These are phyloP conservation scores for Boeremia exigua DNA, from an alignment of 2,329 filamentous ascomycete genomes.

Conservation along the genomic window DNA sequence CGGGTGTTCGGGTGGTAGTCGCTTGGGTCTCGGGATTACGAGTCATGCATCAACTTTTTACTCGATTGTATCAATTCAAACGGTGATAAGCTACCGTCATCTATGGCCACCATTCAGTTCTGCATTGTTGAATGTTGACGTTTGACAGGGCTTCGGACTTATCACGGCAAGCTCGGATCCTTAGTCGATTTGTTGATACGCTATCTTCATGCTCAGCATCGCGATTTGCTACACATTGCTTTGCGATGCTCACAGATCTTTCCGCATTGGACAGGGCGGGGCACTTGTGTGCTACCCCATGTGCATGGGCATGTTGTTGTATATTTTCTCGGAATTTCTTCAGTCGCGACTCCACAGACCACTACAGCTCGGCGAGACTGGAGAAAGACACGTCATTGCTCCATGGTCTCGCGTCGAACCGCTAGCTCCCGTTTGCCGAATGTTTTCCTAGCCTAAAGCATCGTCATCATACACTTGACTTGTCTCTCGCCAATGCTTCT, in stretches of 20 bases:
- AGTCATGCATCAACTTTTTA: background rate
- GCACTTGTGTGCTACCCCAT: slow-evolving; percentile 7
- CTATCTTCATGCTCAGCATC: slow-evolving; percentile 8
- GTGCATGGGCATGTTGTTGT: background rate
- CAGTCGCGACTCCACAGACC: background rate
- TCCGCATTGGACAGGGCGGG: slow-evolving; percentile 5
- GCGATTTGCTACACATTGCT: slow-evolving; percentile 14
- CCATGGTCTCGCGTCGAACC: background rate
- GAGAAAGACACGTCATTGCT: background rate
- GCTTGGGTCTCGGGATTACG: background rate
- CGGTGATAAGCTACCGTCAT: background rate
- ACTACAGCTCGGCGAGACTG: background rate
- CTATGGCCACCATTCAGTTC: background rate
- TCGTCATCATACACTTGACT: background rate
- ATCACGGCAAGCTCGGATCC: slow-evolving; percentile 11
- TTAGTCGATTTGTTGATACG: slow-evolving; percentile 12
- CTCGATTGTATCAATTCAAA: background rate
- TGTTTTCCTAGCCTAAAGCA: background rate
- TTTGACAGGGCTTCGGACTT: background rate
- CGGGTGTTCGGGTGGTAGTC: slow-evolving; percentile 3
- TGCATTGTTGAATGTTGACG: background rate
- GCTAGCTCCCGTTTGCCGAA: slow-evolving; percentile 6
- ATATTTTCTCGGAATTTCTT: background rate
- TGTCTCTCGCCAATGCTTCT: background rate
- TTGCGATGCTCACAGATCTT: slow-evolving; percentile 11